Conservation (phyloP, 176 grass and related monocot species). For the Paspalum vaginatum region DNA sequence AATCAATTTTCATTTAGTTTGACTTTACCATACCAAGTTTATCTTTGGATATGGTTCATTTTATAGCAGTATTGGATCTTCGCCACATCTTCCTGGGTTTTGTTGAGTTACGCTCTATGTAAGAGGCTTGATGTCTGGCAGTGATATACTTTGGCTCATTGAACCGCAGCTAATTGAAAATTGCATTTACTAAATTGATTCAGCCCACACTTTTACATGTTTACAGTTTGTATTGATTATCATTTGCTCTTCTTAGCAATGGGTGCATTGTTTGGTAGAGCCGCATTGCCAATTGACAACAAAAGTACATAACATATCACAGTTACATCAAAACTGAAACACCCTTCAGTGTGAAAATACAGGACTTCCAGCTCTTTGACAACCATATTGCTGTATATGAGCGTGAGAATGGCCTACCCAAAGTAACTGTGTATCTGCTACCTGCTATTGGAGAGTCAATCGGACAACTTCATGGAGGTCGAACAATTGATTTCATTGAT, state of each 20-base stretch:
- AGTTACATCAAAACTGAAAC: conserved; percentile 24
- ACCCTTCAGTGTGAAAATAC: conserved; percentile 83
- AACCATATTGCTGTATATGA: conserved; percentile 84
- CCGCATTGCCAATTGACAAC: neutral
- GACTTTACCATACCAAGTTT: neutral
- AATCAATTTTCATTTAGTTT: neutral
- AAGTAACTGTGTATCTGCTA: conserved; percentile 68
- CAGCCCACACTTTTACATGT: neutral
- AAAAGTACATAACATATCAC: neutral
- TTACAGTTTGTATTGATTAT: conserved; percentile 12
- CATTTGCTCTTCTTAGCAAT: conserved; percentile 9
- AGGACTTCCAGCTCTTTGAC: conserved; percentile 72
- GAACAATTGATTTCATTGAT: conserved; percentile 71
- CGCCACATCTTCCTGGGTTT: conserved; percentile 6
- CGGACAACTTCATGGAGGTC: conserved; percentile 63
- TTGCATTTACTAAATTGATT: conserved; percentile 7
- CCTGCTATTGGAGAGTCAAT: conserved; percentile 67
- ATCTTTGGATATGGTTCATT: neutral
- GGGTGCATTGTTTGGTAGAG: conserved; percentile 3
- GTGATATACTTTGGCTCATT: neutral
- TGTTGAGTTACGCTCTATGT: neutral
- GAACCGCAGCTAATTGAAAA: conserved; percentile 9
- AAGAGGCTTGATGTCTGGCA: conserved; percentile 22
- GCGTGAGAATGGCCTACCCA: conserved; percentile 82
- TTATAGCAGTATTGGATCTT: conserved; percentile 5